These are phyloP conservation scores for Cryphonectria nitschkei DNA, from an alignment of 2,329 filamentous ascomycete genomes.

Conservation along the genomic window DNA sequence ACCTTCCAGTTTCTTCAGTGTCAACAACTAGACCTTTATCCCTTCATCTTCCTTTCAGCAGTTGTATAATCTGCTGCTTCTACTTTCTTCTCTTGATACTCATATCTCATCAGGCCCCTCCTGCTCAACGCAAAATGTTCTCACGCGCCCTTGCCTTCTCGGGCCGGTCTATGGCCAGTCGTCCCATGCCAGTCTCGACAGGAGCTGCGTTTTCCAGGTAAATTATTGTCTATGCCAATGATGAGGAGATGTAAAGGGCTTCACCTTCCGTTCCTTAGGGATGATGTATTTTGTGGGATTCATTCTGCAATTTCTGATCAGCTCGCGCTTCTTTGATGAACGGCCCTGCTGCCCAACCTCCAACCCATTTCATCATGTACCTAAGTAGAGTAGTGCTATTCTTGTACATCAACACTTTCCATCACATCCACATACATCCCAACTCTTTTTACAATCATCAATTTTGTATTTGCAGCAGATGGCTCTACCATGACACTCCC, in stretches of 20 bases:
- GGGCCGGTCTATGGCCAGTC: conserved; percentile 5
- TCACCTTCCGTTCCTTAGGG: background rate
- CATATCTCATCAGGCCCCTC: background rate
- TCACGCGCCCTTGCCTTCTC: conserved; percentile 10
- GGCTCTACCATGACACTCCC: background rate
- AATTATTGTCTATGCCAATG: background rate
- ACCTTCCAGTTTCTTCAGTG: no score
- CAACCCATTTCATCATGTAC: conserved; percentile 1
- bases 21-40: background rate
- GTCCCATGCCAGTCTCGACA: conserved; percentile 4
- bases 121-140: conserved; percentile 10
- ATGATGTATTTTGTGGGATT: background rate
- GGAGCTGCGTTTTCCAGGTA: conserved; percentile 17
- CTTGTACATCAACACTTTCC: conserved; percentile 12
- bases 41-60: background rate
- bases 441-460: background rate
- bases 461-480: background rate
- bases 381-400: conserved; percentile 5
- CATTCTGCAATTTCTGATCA: background rate
- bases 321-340: background rate
- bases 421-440: background rate
- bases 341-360: background rate
- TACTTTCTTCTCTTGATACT: background rate
- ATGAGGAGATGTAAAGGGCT: background rate
- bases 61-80: background rate